Conservation (phyloP, 2,329 filamentous ascomycete species). For the Dothideomycetidae sp. region DNA sequence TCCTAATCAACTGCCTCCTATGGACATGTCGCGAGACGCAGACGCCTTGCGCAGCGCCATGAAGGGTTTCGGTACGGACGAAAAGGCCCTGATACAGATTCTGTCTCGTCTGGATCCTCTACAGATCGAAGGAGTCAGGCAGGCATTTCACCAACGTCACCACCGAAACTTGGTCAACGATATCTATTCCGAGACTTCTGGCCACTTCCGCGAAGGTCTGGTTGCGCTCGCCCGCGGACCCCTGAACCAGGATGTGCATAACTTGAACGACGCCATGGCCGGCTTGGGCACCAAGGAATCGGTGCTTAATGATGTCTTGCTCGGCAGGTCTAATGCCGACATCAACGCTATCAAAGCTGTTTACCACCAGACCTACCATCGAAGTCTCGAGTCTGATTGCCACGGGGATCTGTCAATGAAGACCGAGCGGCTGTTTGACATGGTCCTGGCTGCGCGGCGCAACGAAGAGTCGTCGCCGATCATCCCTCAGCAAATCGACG, state of each 20-base stretch:
- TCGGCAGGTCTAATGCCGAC: slow-evolving; percentile 75
- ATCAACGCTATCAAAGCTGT: slow-evolving; percentile 69
- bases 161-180: slow-evolving; percentile 59
- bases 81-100: slow-evolving; percentile 56
- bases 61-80: slow-evolving; percentile 88
- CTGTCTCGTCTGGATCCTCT: slow-evolving; percentile 62
- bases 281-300: slow-evolving; percentile 77
- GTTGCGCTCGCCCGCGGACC: slow-evolving; percentile 67
- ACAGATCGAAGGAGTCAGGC: slow-evolving; percentile 55
- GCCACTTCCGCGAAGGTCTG: slow-evolving; percentile 61
- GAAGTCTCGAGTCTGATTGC: slow-evolving; percentile 56
- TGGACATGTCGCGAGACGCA: slow-evolving; percentile 53
- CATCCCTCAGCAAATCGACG: slow-evolving; percentile 56
- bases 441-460: slow-evolving; percentile 60
- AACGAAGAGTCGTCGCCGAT: slow-evolving; percentile 66
- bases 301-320: slow-evolving; percentile 72
- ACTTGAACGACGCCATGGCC: slow-evolving; percentile 56
- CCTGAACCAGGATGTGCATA: slow-evolving; percentile 58
- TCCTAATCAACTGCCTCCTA: slow-evolving; percentile 50
- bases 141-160: slow-evolving; percentile 50
- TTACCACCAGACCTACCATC: slow-evolving; percentile 55
- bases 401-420: slow-evolving; percentile 70
- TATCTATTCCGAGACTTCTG: slow-evolving; percentile 58
- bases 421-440: slow-evolving; percentile 72
- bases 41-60: slow-evolving; percentile 65